Conservation (phyloP, 257 asterid genomes). For the Gentiana macrophylla region DNA sequence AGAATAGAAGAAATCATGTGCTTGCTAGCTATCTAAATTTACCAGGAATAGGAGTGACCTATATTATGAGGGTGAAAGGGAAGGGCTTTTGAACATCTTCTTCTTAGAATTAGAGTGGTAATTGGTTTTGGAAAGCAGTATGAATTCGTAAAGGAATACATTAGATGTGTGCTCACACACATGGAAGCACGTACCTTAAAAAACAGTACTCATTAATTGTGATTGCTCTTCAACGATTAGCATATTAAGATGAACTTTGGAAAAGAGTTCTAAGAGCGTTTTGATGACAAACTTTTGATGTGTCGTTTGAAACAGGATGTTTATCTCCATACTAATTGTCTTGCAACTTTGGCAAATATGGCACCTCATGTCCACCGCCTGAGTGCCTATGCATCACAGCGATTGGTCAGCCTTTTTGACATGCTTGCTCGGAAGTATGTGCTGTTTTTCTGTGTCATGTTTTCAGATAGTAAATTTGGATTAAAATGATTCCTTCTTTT, state of each 20-base stretch:
- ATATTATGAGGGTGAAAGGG: too few species aligned
- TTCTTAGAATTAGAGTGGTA: too few species aligned
- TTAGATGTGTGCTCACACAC: too few species aligned
- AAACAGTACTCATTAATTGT: too few species aligned
- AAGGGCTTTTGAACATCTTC: too few species aligned
- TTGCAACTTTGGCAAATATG: slow-evolving; percentile 90
- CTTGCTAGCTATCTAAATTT: too few species aligned
- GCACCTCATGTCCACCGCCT: slow-evolving; percentile 85
- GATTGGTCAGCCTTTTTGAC: slow-evolving; percentile 91
- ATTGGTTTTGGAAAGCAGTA: too few species aligned
- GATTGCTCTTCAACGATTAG: too few species aligned
- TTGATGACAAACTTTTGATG: slow-evolving; percentile 9
- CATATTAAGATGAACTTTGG: neutral
- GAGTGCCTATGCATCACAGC: slow-evolving; percentile 89
- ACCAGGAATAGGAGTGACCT: too few species aligned
- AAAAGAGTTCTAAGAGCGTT: neutral
- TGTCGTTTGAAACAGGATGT: slow-evolving; percentile 55
- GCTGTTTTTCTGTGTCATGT: slow-evolving; percentile 6
- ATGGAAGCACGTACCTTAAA: too few species aligned
- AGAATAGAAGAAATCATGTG: too few species aligned
- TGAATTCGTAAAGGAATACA: too few species aligned
- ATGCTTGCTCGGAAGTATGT: slow-evolving; percentile 96
- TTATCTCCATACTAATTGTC: slow-evolving; percentile 88
- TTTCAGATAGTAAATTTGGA: neutral
- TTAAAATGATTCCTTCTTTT: neutral